Evolutionary conservation across 352 stramenopile species (phyloP).

Genomic region (Phytophthora chlamydospora): DNA sequence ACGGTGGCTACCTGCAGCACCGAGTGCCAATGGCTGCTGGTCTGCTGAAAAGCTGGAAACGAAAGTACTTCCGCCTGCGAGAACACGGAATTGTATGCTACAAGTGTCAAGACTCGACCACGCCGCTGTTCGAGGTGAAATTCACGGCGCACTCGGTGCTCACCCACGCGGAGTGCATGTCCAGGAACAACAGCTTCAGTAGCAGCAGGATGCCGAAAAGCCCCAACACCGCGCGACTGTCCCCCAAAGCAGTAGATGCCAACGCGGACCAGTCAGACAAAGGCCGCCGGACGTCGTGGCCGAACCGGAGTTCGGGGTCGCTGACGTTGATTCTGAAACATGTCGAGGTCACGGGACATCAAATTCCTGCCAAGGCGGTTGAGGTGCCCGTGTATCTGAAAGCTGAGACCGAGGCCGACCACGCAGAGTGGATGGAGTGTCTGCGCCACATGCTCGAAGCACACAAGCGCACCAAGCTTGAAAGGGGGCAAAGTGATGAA

Average conservation of each 20-base stretch:
- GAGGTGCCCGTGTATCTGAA: conserved; percentile 63
- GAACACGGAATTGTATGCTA: conserved; percentile 75
- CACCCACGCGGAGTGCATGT: not conserved
- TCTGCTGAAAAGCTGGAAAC: conserved; percentile 74
- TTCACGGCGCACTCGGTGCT: conserved; percentile 59
- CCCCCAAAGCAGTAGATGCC: conserved; percentile 1
- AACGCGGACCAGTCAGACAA: conserved; percentile 13
- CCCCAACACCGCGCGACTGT: conserved; percentile 4
- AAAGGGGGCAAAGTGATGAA: conserved; percentile 24
- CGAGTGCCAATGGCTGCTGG: conserved; percentile 59
- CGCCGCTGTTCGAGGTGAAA: conserved; percentile 64
- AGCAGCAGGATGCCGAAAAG: not conserved
- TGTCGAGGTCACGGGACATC: conserved; percentile 48
- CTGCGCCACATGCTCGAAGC: conserved; percentile 60
- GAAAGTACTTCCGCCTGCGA: conserved; percentile 72
- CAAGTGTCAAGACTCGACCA: conserved; percentile 48
- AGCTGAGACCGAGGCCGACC: conserved; percentile 48
- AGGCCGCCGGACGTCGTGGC: conserved; percentile 12
- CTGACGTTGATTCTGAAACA: conserved; percentile 55
- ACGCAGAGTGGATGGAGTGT: conserved; percentile 56
- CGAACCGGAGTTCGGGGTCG: conserved; percentile 20
- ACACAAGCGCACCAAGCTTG: conserved; percentile 27
- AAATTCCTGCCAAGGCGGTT: conserved; percentile 42
- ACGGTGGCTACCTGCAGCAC: conserved; percentile 64
- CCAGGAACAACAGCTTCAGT: conserved; percentile 7